Evolutionary conservation across 139 green algal genomes (phyloP), one percentile per base, ranked within the genome.

Genomic region (Deuterostichococcus epilithicus): DNA sequence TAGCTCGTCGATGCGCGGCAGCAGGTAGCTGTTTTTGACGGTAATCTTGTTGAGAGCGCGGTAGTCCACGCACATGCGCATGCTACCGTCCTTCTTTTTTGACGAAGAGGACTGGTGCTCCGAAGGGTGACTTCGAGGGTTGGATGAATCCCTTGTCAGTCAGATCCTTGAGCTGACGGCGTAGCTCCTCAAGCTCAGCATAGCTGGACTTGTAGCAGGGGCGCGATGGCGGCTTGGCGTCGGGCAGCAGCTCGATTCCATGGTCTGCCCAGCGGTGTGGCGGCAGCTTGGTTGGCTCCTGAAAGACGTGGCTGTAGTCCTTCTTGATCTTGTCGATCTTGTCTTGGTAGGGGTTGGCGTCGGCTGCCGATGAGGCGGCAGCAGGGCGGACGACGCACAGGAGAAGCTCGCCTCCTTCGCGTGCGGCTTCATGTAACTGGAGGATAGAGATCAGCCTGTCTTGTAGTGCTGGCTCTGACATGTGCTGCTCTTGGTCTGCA

Each of bases 51-150:
- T 92, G 0, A 91, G 45, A 8, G 68, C 83, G 5, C 86, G 63
- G 32, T 88, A 92, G 42, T 91, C 88, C 5, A 91, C 70, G 37
- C 76, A 86, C 77, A 92, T 83, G 0, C 87, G 71, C 15, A 89
- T 42, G 42, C 8, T 30, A 4, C 86, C 85, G 65, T 86, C 76
- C 32, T 87, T 87, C 80, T 92, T 92, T 1, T 47, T 66, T 36
- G 0, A 82, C 79, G 69, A 89, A 88, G 3, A 92, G 69, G 20
- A 90, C 79, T 44, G 84, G 83, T 18, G 76, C 75, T 10, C 78
- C 87, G 52, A 80, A 91, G 5, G 86, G 83, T n/a, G 81, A 90
- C 0, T 38, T 71, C 36, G 60, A 83, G 5, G 89, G 88, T n/a
- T 79, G 38, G 23, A 94, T 92, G 28, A 82, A 81, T 0, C 83